Percentiles rank a stretch among this genome's conserved stretches.
Conservation (phyloP, 75 land plant species). For the Adiantum capillusveneris region DNA sequence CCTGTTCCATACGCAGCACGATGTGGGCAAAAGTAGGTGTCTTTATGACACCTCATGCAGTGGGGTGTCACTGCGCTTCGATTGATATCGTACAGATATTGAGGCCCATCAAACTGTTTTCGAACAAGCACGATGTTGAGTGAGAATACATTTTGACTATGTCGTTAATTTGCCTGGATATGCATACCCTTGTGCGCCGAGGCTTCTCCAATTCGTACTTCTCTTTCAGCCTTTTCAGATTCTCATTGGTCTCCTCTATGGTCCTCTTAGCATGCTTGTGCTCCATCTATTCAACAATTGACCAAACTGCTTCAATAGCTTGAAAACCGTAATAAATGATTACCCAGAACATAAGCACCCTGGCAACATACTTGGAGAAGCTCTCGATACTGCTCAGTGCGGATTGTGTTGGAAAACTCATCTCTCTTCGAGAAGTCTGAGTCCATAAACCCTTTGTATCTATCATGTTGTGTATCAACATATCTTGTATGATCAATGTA, state of each 20-base stretch:
- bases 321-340: no score
- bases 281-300: conserved; percentile 18
- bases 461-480: conserved; percentile 21
- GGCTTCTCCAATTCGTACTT: conserved; percentile 18
- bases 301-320: no score
- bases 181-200: conserved; percentile 17
- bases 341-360: not conserved
- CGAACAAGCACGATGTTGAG: no score
- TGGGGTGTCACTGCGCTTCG: conserved; percentile 24
- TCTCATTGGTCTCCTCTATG: conserved; percentile 11
- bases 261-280: conserved; percentile 17
- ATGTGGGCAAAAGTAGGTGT: conserved; percentile 32
- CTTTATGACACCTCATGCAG: conserved; percentile 31
- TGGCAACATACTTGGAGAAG: conserved; percentile 14
- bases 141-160: no score
- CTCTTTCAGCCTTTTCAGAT: conserved; percentile 8
- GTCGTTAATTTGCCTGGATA: no score
- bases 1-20: conserved; percentile 25
- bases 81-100: conserved; percentile 29
- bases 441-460: conserved; percentile 28
- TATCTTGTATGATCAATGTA: conserved; percentile 30
- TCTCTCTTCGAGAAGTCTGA: conserved; percentile 37
- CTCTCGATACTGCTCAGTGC: conserved; percentile 35
- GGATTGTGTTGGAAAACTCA: conserved; percentile 26
- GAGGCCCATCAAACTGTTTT: conserved; percentile 38